Evolutionary conservation across 192 early-diverging fungal genomes (phyloP).

Genomic region (Podila minutissima): DNA sequence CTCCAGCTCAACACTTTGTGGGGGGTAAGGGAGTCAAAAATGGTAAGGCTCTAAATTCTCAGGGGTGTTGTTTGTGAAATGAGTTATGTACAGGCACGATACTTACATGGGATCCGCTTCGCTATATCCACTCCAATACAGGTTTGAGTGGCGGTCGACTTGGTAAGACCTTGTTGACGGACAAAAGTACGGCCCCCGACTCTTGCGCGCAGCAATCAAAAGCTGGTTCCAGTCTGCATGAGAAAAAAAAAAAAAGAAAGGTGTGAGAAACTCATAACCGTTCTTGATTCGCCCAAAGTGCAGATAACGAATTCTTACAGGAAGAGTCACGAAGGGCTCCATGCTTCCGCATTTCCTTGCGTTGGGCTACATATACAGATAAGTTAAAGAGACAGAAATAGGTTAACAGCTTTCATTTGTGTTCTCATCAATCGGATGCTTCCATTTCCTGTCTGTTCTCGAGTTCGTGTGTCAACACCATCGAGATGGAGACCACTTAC

Average conservation of each 20-base stretch:
- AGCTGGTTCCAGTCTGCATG: conserved; percentile 53
- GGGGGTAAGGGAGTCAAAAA: too few species aligned
- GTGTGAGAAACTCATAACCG: not conserved
- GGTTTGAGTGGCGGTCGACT: conserved; percentile 53
- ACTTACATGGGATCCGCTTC: conserved; percentile 47
- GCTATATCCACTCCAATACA: conserved; percentile 56
- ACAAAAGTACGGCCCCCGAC: conserved; percentile 57
- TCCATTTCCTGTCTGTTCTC: not conserved
- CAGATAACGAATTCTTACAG: conserved; percentile 7
- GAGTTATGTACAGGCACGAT: conserved; percentile 14
- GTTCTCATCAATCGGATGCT: not conserved
- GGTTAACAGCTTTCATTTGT: not conserved
- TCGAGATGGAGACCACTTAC: conserved; percentile 10
- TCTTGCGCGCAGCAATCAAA: conserved; percentile 56
- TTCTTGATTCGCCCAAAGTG: not conserved
- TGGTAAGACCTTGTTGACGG: conserved; percentile 59
- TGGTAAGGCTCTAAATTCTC: not conserved
- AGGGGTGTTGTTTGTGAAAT: not conserved
- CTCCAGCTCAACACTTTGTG: too few species aligned
- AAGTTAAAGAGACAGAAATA: conserved; percentile 1
- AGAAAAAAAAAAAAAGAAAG: not conserved
- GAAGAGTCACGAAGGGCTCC: conserved; percentile 35
- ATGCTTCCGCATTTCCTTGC: conserved; percentile 49
- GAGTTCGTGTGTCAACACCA: not conserved
- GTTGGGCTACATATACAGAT: conserved; percentile 16